These are phyloP conservation scores for Brasenia schreberi DNA, from an alignment of 164 flowering plant species.

Conservation along the genomic window DNA sequence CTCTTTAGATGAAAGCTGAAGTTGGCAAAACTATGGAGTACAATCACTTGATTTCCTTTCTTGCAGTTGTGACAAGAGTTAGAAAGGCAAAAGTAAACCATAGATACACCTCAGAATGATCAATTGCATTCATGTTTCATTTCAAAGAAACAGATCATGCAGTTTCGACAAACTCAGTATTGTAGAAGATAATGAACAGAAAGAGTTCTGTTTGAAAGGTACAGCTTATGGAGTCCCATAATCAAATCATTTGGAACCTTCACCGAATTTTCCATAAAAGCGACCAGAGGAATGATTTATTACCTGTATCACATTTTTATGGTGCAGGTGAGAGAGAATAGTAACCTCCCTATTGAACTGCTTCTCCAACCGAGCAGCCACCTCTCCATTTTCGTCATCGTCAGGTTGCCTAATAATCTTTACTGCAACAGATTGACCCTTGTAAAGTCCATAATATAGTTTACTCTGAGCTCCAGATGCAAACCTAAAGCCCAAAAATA, in stretches of 20 bases:
- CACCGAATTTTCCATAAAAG: too few species aligned
- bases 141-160: too few species aligned
- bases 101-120: neutral
- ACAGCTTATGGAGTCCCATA: too few species aligned
- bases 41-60: too few species aligned
- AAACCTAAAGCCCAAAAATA: slow-evolving; percentile 57
- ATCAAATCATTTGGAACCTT: too few species aligned
- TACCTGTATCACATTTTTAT: slow-evolving; percentile 78
- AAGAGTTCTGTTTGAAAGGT: too few species aligned
- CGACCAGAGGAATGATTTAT: neutral
- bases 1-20: too few species aligned
- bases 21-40: too few species aligned
- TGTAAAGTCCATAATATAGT: slow-evolving; percentile 74
- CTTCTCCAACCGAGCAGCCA: slow-evolving; percentile 53
- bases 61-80: neutral
- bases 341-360: slow-evolving; percentile 63
- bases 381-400: slow-evolving; percentile 61
- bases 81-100: neutral
- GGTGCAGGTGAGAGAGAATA: slow-evolving; percentile 58
- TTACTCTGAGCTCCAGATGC: slow-evolving; percentile 82
- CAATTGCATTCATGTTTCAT: neutral
- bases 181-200: too few species aligned
- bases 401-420: slow-evolving; percentile 65
- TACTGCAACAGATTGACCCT: slow-evolving; percentile 69
- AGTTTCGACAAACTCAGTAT: too few species aligned